These are phyloP conservation scores for Chalaropsis ovoidea DNA, from an alignment of 2,329 filamentous ascomycete species.

Conservation along the genomic window DNA sequence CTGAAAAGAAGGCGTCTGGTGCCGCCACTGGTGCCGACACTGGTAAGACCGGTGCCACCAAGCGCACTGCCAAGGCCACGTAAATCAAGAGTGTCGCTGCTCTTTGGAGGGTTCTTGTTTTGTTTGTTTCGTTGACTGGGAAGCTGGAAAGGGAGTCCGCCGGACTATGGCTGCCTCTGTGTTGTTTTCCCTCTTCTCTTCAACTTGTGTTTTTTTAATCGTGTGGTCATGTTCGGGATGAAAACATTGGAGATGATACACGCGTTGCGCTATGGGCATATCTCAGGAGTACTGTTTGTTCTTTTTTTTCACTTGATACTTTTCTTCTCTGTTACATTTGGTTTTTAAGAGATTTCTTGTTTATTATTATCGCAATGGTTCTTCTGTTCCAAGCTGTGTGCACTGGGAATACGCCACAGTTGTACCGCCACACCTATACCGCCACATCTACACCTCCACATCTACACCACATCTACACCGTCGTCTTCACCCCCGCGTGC, in stretches of 20 bases:
- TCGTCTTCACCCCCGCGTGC: constrained; percentile 39
- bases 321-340: constrained; percentile 8
- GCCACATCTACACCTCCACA: too few species aligned
- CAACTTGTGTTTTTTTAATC: constrained; percentile 14
- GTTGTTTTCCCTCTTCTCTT: constrained; percentile 12
- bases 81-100: constrained; percentile 4
- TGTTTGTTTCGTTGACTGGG: not conserved
- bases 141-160: not conserved
- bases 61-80: constrained; percentile 45
- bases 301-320: constrained; percentile 20
- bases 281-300: constrained; percentile 25
- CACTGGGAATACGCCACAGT: too few species aligned
- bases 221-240: constrained; percentile 21
- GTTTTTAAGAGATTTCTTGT: constrained; percentile 13
- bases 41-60: constrained; percentile 61
- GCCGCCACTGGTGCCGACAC: constrained; percentile 56
- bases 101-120: not conserved
- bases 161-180: not conserved
- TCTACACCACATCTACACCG: not conserved
- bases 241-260: constrained; percentile 24
- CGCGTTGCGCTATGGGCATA: constrained; percentile 21
- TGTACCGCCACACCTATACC: too few species aligned
- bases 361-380: constrained; percentile 3
- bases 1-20: constrained; percentile 55
- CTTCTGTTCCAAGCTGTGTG: not conserved